These are phyloP conservation scores for Coemansia sp. DNA, from an alignment of 192 early-diverging fungal species.

Conservation along the genomic window DNA sequence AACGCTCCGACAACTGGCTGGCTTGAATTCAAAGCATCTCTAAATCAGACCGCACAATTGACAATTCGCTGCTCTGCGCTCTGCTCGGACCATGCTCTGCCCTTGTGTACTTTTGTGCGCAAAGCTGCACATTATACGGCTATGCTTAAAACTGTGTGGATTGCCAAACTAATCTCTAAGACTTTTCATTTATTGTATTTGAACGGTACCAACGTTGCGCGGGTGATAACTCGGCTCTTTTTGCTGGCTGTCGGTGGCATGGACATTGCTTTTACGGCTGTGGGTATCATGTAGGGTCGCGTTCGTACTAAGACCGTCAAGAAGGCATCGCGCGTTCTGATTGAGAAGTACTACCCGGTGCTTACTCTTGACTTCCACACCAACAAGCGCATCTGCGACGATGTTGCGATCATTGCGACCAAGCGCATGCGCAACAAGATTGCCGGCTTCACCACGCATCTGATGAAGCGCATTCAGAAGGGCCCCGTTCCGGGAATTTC, in stretches of 20 bases:
- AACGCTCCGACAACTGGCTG: neutral
- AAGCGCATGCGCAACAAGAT: constrained; percentile 99
- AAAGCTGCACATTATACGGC: neutral
- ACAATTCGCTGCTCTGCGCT: neutral
- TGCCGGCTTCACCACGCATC: constrained; percentile 99
- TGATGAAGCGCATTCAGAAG: constrained; percentile 99
- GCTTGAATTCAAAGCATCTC: neutral
- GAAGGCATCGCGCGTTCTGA: constrained; percentile 99
- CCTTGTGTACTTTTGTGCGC: neutral
- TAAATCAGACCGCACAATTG: neutral
- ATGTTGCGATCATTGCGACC: constrained; percentile 96
- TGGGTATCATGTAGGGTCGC: constrained; percentile 66
- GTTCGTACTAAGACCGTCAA: constrained; percentile 99
- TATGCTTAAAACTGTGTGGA: neutral
- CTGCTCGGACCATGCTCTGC: neutral
- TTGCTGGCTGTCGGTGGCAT: neutral
- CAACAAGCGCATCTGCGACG: constrained; percentile 98
- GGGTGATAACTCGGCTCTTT: neutral
- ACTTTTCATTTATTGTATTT: neutral
- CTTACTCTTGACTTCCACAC: constrained; percentile 99
- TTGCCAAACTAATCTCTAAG: neutral
- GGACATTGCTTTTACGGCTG: neutral
- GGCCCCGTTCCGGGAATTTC: constrained; percentile 99
- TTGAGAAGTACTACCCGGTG: constrained; percentile 99
- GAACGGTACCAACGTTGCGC: neutral